Percentiles rank a stretch among this genome's conserved stretches.
Evolutionary conservation across 192 early-diverging fungal genomes (phyloP).

Genomic region (Coemansia sp.): DNA sequence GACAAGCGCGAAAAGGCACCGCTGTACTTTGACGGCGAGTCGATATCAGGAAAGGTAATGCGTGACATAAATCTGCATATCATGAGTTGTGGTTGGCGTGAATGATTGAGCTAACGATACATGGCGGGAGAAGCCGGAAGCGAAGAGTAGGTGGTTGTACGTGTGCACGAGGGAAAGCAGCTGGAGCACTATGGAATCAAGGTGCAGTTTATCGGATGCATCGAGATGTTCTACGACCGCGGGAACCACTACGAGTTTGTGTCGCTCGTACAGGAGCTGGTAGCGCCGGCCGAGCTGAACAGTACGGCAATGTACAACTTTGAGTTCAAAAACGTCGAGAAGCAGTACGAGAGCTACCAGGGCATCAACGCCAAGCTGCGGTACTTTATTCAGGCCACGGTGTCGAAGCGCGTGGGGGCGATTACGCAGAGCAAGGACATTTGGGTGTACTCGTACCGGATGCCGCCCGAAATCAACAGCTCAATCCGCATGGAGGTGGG

Average conservation of each 20-base stretch:
- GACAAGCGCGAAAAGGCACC: constrained; percentile 90
- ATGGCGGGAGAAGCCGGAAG: background rate
- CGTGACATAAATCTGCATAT: background rate
- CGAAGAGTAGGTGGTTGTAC: constrained; percentile 40
- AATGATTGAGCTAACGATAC: background rate
- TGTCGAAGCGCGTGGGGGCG: constrained; percentile 82
- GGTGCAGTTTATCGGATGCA: constrained; percentile 97
- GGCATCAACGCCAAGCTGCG: constrained; percentile 98
- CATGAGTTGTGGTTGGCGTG: background rate
- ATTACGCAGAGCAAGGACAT: constrained; percentile 92
- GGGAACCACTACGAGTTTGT: constrained; percentile 95
- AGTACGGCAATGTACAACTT: constrained; percentile 82
- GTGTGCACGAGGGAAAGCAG: constrained; percentile 79
- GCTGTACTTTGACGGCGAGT: constrained; percentile 95
- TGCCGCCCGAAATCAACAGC: constrained; percentile 83
- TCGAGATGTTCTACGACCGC: constrained; percentile 93
- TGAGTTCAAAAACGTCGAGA: constrained; percentile 99
- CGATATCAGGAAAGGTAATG: constrained; percentile 85
- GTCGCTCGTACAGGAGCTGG: constrained; percentile 90
- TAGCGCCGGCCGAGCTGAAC: constrained; percentile 88
- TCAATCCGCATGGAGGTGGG: constrained; percentile 99
- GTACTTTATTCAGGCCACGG: constrained; percentile 94
- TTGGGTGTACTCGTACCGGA: constrained; percentile 97
- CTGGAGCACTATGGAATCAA: constrained; percentile 98
- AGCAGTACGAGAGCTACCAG: constrained; percentile 97